Evolutionary conservation across 129 eudicot species (phyloP).

Genomic region (Escallonia herrerae): DNA sequence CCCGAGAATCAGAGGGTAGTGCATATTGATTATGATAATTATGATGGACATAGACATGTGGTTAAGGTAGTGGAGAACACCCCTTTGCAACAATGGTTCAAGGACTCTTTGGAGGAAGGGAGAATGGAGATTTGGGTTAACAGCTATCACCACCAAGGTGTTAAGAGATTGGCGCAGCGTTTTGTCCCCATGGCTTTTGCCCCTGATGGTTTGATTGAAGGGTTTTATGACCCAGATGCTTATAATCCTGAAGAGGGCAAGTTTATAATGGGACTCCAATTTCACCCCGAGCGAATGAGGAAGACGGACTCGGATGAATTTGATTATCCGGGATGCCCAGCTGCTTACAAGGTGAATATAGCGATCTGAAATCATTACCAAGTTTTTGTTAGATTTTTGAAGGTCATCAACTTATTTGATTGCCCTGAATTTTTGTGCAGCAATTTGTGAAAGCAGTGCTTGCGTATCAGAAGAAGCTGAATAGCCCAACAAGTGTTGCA

Average conservation of each 20-base stretch:
- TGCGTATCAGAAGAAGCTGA: conserved; percentile 69
- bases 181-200: conserved; percentile 85
- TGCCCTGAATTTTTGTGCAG: conserved; percentile 22
- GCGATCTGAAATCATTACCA: too few relatives aligned
- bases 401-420: too few relatives aligned
- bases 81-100: conserved; percentile 79
- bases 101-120: conserved; percentile 45
- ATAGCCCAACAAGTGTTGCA: conserved; percentile 28
- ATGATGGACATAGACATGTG: conserved; percentile 82
- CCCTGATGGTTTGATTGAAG: conserved; percentile 86
- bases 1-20: conserved; percentile 31
- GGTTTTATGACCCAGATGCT: conserved; percentile 85
- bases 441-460: conserved; percentile 87
- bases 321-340: conserved; percentile 88
- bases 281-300: conserved; percentile 96
- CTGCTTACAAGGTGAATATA: conserved; percentile 69
- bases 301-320: conserved; percentile 51
- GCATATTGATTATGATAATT: conserved; percentile 83
- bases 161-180: conserved; percentile 71
- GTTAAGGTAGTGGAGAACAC: conserved; percentile 56
- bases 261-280: conserved; percentile 96
- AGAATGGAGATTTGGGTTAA: conserved; percentile 63
- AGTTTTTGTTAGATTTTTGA: too few relatives aligned
- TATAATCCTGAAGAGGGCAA: conserved; percentile 90
- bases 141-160: conserved; percentile 99